Base-by-base conservation (phyloP, 1,139 yeast genomes). In the Hemisphaericaspora subhashii region DNA sequence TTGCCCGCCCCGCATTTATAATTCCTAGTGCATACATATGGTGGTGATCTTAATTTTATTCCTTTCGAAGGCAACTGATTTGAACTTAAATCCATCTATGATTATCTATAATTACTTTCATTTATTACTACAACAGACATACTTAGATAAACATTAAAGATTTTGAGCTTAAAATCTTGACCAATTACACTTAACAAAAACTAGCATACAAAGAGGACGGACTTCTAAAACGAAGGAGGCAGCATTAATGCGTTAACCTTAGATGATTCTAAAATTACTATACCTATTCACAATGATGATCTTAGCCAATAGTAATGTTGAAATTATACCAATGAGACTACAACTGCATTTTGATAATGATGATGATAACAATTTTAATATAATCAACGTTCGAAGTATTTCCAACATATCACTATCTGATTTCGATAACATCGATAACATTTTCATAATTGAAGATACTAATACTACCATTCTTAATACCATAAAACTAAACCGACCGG, bases 401-500 rank as follows among this genome's bases (percentile, higher is more conserved):
- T 24, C 18, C 16, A 22, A 27, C 11, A 26, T 37, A 5, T 14
- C 16, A 12, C 6, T 27, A 18, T 14, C 12, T 3, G 36, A 32
- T 27, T 27, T 37, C 9, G n/a, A 26, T 5, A 26, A 37, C 15
- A 25, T 16, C 10, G 21, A 35, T 11, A 26, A 18, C n/a, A 33
- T 41, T n/a, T 41, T 36, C 35, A 38, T 36, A 15, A 17, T 41
- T 13, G n/a, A 11, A n/a, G 23, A 35, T 18, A 24, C 27, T 4
- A 35, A 16, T 7, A 26, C 33, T 10, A 23, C 42, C 9, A 40
- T 44, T 11, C 20, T 44, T 3, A 38, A 44, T 31, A 26, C 31
- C 16, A 21, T n/a, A 16, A 24, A 18, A 14, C 20, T 41, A 26
- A 26, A 33, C 27, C 18, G 5, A 21, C 17, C n/a, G 27, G 12